Percentiles rank a stretch among this genome's conserved stretches.
Evolutionary conservation across 2,329 filamentous ascomycete species (phyloP).

Genomic region (Drechslera avenae): DNA sequence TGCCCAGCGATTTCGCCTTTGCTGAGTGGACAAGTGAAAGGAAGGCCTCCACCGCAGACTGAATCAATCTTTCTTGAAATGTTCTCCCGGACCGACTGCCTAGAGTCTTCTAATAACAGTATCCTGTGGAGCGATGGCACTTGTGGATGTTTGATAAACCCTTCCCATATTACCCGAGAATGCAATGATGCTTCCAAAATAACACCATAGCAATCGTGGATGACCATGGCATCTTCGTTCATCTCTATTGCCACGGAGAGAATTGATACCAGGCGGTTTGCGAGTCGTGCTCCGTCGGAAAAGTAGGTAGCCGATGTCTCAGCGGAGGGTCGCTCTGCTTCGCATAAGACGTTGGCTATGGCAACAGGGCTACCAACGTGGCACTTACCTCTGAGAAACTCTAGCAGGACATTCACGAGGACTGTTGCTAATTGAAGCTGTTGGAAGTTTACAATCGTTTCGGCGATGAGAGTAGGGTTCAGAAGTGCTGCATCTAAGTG

Average conservation of each 20-base stretch:
- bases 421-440: constrained; percentile 36
- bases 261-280: constrained; percentile 39
- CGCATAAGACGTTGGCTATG: constrained; percentile 27
- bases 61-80: constrained; percentile 41
- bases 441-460: constrained; percentile 24
- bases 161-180: constrained; percentile 41
- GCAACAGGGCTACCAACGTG: neutral
- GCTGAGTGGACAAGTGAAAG: constrained; percentile 38
- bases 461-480: constrained; percentile 31
- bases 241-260: constrained; percentile 28
- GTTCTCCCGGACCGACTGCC: constrained; percentile 31
- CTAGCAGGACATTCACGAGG: constrained; percentile 36
- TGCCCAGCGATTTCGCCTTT: constrained; percentile 37
- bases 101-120: constrained; percentile 36
- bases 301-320: constrained; percentile 43
- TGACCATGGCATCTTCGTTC: constrained; percentile 19
- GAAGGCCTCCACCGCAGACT: constrained; percentile 43
- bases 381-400: constrained; percentile 43
- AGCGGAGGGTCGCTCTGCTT: constrained; percentile 41
- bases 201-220: constrained; percentile 36
- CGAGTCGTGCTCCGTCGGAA: constrained; percentile 33
- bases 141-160: constrained; percentile 34
- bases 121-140: constrained; percentile 34
- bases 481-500: constrained; percentile 39
- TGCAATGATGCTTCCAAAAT: constrained; percentile 47